Evolutionary conservation across 148 eudicot species (phyloP).

Genomic region (Heliamphora exappendiculata): DNA sequence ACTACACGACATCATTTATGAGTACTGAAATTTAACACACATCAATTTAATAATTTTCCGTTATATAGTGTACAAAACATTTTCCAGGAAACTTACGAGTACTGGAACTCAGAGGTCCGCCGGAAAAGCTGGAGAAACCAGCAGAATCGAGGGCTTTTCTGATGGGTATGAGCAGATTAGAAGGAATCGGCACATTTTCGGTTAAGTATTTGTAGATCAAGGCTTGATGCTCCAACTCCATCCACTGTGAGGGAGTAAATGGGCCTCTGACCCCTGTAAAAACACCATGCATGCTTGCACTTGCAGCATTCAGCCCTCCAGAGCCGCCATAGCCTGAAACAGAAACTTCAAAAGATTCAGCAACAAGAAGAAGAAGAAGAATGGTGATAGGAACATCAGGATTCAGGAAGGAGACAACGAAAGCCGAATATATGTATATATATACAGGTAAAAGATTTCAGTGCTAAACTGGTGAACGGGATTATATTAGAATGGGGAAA

Average conservation of each 20-base stretch:
- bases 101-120: slow-evolving; percentile 29
- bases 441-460: background rate
- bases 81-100: slow-evolving; percentile 31
- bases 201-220: slow-evolving; percentile 61
- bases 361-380: too few species aligned
- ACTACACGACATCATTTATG: too few species aligned
- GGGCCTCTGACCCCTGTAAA: slow-evolving; percentile 38
- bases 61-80: too few species aligned
- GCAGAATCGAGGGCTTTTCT: slow-evolving; percentile 61
- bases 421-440: background rate
- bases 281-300: slow-evolving; percentile 34
- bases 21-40: too few species aligned
- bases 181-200: slow-evolving; percentile 49
- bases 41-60: too few species aligned
- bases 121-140: slow-evolving; percentile 32
- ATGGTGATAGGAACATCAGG: background rate
- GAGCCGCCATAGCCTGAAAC: slow-evolving; percentile 40
- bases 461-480: background rate
- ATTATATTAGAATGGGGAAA: background rate
- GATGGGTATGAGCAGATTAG: slow-evolving; percentile 52
- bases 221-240: slow-evolving; percentile 69
- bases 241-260: slow-evolving; percentile 66
- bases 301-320: slow-evolving; percentile 34
- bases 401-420: background rate
- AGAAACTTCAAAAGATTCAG: background rate